These are phyloP conservation scores for Corylus avellana DNA, from an alignment of 306 rosid species.

Conservation along the genomic window DNA sequence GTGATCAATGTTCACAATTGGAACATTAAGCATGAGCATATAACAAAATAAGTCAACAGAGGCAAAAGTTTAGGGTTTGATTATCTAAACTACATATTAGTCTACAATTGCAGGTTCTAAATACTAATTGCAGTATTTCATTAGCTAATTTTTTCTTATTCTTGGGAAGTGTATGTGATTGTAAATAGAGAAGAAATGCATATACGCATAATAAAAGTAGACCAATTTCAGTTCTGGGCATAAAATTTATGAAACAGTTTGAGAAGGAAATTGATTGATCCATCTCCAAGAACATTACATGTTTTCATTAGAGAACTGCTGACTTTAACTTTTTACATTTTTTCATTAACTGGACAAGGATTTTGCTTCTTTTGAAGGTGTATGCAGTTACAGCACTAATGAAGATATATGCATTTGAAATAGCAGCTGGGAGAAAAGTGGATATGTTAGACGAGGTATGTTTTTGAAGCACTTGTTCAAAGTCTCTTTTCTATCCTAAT, in stretches of 20 bases:
- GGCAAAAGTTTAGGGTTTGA: not conserved
- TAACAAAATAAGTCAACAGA: not conserved
- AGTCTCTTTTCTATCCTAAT: conserved; percentile 12
- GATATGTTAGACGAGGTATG: conserved; percentile 88
- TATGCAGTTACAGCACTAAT: conserved; percentile 85
- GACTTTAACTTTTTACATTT: not conserved
- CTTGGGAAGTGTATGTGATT: not conserved
- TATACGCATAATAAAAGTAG: not conserved
- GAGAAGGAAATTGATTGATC: conserved; percentile 3
- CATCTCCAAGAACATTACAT: not conserved
- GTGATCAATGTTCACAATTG: not conserved
- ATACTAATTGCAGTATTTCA: not conserved
- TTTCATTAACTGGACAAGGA: conserved; percentile 11
- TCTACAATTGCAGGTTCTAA: not conserved
- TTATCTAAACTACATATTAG: not conserved
- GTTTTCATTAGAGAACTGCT: not conserved
- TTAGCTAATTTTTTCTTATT: not conserved
- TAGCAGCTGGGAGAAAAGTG: conserved; percentile 69
- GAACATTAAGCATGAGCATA: not conserved
- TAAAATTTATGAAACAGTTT: conserved; percentile 2
- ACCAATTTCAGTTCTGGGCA: not conserved
- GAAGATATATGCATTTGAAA: conserved; percentile 86
- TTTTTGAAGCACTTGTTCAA: conserved; percentile 6
- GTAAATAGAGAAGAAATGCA: not conserved
- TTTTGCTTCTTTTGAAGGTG: conserved; percentile 59